phyloP scores from a whole-genome alignment of 2,329 filamentous ascomycete genomes.

The Tolypocladium pustulatum region DNA sequence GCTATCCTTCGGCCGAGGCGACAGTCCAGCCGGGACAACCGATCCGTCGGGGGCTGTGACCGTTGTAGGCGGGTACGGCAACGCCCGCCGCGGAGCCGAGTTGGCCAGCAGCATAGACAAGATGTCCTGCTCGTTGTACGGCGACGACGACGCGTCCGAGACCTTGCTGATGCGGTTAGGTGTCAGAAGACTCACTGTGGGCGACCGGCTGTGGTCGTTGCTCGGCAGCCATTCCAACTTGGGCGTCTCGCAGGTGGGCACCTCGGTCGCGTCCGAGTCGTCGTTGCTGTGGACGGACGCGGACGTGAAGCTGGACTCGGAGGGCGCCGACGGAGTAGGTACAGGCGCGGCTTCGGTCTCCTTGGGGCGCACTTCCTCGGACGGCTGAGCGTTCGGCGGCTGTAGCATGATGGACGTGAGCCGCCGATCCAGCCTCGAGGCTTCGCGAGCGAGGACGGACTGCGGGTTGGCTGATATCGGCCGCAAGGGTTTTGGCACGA shows the following conservation, averaged over 20 bases:
- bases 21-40: constrained; percentile 15
- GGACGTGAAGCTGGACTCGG: constrained; percentile 14
- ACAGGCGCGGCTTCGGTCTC: background rate
- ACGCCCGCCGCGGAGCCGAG: constrained; percentile 10
- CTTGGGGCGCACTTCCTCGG: constrained; percentile 9
- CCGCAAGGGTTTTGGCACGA: constrained; percentile 5
- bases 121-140: constrained; percentile 23
- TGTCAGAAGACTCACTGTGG: constrained; percentile 4
- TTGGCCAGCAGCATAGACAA: constrained; percentile 17
- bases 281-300: constrained; percentile 13
- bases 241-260: constrained; percentile 7
- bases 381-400: constrained; percentile 3
- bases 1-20: constrained; percentile 12
- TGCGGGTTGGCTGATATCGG: constrained; percentile 13
- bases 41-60: constrained; percentile 16
- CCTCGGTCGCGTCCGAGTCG: constrained; percentile 9
- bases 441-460: background rate
- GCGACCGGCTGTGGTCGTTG: constrained; percentile 2
- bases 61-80: constrained; percentile 19
- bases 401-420: background rate
- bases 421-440: background rate
- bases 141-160: constrained; percentile 15
- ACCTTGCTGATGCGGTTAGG: background rate
- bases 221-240: constrained; percentile 2
- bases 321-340: constrained; percentile 3